Base-by-base conservation (phyloP, 225 moss, liverwort and hornwort species). In the Sphagnum tenellum region DNA sequence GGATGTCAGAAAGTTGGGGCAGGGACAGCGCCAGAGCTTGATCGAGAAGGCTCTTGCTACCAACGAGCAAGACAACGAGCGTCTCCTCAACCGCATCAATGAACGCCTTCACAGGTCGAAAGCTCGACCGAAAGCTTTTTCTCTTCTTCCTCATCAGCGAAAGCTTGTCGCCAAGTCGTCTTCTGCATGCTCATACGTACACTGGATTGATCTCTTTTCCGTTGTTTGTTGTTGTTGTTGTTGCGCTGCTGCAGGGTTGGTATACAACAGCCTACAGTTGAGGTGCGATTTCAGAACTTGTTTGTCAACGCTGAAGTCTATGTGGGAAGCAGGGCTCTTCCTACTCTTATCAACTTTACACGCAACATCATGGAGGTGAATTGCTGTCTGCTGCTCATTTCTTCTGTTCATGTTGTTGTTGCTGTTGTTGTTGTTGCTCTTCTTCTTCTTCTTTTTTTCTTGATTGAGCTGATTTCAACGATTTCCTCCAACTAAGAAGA, bases 211-310 rank as follows among this genome's bases (percentile, higher is more conserved):
- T 29, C 29, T 29, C 29, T 29, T 29, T 29, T 29, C 29, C 1
- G 29, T 29, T n/a, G n/a, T n/a, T n/a, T n/a, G n/a, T 29, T 29
- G 29, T 29, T 29, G 29, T 29, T 29, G 5, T 48, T 29, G 29
- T 29, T 9, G 9, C 58, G 11, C 11, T 64, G 4, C 13, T 62
- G 73, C 78, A 92, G 92, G 70, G 89, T 81, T 54, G 77, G 76
- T 53, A 47, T 89, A 14, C 63, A 9, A 2, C 69, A 79, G 60
- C 92, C 92, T 12, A 83, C 79, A 3, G 92, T 89, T 59, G 92
- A 92, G 72, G 79, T 92, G 57, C 89, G 92, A 11, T 89, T 92
- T 11, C 77, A 85, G 62, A 73, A 83, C 62, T 66, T 92, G 57
- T 77, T 73, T n/a, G 70, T 92, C 56, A 59, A 79, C 69, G 89